These are phyloP conservation scores for Globisporangium nunn DNA, from an alignment of 352 stramenopile species.

Conservation along the genomic window DNA sequence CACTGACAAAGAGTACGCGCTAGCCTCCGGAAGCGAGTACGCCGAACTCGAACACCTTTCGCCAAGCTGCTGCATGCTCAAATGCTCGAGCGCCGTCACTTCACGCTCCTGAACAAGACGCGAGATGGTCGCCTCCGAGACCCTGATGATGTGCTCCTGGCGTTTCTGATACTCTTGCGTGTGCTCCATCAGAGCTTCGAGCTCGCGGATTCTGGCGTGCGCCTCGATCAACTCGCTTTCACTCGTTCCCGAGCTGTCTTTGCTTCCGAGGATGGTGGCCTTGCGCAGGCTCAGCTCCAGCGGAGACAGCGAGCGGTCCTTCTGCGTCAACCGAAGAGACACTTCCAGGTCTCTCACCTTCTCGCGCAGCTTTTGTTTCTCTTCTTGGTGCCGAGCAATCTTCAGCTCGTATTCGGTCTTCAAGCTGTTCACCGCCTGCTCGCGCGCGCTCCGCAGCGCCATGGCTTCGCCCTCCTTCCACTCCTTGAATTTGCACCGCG, in stretches of 20 bases:
- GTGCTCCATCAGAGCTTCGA: constrained; percentile 48
- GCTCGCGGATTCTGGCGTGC: constrained; percentile 41
- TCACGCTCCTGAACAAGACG: constrained; percentile 50
- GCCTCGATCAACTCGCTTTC: constrained; percentile 55
- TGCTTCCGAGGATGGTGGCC: constrained; percentile 42
- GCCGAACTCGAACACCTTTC: neutral
- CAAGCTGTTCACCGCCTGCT: constrained; percentile 41
- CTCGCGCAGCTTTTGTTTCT: constrained; percentile 67
- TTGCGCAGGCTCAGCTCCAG: constrained; percentile 60
- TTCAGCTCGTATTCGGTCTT: constrained; percentile 65
- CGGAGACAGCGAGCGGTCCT: constrained; percentile 49
- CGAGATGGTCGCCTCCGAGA: constrained; percentile 56
- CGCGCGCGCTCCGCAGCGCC: constrained; percentile 26
- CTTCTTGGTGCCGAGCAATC: constrained; percentile 54
- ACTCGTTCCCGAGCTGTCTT: constrained; percentile 29
- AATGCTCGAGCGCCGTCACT: constrained; percentile 32
- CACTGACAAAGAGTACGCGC: neutral
- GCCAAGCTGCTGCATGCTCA: constrained; percentile 29
- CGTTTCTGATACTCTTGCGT: constrained; percentile 48
- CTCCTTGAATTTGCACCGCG: constrained; percentile 47
- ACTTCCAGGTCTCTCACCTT: constrained; percentile 73
- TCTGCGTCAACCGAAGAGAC: constrained; percentile 53
- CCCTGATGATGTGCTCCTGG: constrained; percentile 58
- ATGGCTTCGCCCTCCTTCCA: constrained; percentile 53
- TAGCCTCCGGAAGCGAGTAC: neutral